A percentile compares a stretch with the other conserved stretches of the same genome.
phyloP scores from a whole-genome alignment of 2,329 filamentous ascomycete species.

The Cyanodermella asteris region DNA sequence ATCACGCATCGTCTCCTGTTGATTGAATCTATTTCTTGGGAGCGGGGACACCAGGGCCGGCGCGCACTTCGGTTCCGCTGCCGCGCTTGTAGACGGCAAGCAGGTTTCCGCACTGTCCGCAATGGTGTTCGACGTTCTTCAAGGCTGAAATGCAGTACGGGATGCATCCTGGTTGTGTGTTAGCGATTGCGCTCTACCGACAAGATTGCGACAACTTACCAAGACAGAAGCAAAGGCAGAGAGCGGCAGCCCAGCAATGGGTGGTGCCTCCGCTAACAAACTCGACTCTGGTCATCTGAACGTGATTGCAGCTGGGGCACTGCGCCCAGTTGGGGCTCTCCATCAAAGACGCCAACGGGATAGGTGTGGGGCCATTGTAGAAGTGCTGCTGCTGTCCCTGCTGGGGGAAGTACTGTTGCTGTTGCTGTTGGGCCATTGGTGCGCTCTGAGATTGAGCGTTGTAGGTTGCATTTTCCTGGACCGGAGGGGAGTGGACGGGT shows the following conservation, averaged over 20 bases:
- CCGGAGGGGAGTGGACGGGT: too few relatives aligned
- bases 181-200: too few relatives aligned
- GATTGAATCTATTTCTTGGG: too few relatives aligned
- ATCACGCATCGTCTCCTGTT: too few relatives aligned
- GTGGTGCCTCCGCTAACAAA: constrained; percentile 19
- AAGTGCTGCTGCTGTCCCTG: constrained; percentile 1
- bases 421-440: too few relatives aligned
- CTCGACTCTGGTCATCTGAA: constrained; percentile 16
- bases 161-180: too few relatives aligned
- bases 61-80: too few relatives aligned
- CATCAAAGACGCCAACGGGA: constrained; percentile 1
- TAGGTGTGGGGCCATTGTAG: constrained; percentile 3
- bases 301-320: constrained; percentile 23
- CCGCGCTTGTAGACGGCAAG: too few relatives aligned
- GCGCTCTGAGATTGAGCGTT: too few relatives aligned
- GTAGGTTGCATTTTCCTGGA: too few relatives aligned
- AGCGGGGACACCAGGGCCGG: too few relatives aligned
- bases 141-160: constrained; percentile 25
- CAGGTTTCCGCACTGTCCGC: constrained; percentile 22
- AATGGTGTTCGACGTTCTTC: constrained; percentile 28
- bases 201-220: too few relatives aligned
- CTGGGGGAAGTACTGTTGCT: constrained; percentile 1
- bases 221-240: constrained; percentile 22
- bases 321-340: constrained; percentile 21
- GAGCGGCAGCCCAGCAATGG: constrained; percentile 23